Base-by-base conservation (phyloP, 2,329 filamentous ascomycete genomes). In the Fusarium annulatum region DNA sequence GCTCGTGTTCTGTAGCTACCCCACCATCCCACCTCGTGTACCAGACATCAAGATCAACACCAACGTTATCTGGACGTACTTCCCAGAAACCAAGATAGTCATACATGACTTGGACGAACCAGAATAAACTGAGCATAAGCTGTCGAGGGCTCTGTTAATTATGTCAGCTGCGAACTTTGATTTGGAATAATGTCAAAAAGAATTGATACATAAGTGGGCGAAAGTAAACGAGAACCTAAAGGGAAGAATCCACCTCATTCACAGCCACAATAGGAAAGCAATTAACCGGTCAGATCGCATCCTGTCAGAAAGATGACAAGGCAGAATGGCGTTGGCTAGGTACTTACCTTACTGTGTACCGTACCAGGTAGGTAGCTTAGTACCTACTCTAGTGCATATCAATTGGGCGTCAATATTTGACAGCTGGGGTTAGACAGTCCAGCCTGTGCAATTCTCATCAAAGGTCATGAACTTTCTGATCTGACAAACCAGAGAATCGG, bases 211-310 rank as follows among this genome's bases (percentile, higher is more conserved):
- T 52, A 38, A 28, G 34, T 38, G 23, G 42, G 42, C 36, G 26
- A 42, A 39, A 41, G 41, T 48, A 33, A 18, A 49, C 28, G 28
- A 42, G 21, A 51, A 18, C 46, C 28, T 21, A 26, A 58, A 33
- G 33, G 43, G 43, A 46, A 46, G 33, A 34, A 39, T 26, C 52
- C 41, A 48, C 61, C 28, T 16, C 41, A 28, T 26, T n/a, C 62
- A 63, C 62, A 65, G 62, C 58, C 62, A 65, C 58, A 65, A 55
- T 46, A 53, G 41, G 48, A 53, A 65, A 51, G n/a, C 30, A 33
- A 38, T 61, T 16, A 51, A 8, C 61, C 56, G 52, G 61, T 61
- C 21, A 59, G 41, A 59, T 58, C 41, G 30, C 18, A 64, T 53
- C 59, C 42, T 65, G 59, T 38, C 59, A 64, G 59, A 61, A 48